Evolutionary conservation across 2,329 filamentous ascomycete genomes (phyloP).

Genomic region (Phialemoniopsis sp.): DNA sequence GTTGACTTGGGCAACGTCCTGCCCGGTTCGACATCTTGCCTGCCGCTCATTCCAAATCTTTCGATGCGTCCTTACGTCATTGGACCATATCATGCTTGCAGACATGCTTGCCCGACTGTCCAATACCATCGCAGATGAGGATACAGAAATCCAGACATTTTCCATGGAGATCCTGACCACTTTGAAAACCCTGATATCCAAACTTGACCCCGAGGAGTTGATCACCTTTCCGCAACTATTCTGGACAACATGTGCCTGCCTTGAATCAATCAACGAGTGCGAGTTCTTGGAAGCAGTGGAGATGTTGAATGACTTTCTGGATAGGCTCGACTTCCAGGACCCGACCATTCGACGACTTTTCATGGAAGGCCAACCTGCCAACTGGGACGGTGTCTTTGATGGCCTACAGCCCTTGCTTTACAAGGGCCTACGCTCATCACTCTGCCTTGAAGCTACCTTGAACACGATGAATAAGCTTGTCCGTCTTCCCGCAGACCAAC

Average conservation of each 20-base stretch:
- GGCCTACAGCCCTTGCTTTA: constrained; percentile 83
- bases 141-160: constrained; percentile 91
- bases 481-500: constrained; percentile 69
- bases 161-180: constrained; percentile 98
- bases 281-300: constrained; percentile 89
- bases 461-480: constrained; percentile 75
- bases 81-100: constrained; percentile 91
- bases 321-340: constrained; percentile 76
- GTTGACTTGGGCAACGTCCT: constrained; percentile 93
- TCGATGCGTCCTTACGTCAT: constrained; percentile 82
- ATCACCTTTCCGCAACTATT: constrained; percentile 92
- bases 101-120: constrained; percentile 95
- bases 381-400: constrained; percentile 87
- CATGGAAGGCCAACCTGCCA: constrained; percentile 72
- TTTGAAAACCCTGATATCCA: constrained; percentile 83
- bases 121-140: constrained; percentile 94
- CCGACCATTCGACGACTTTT: constrained; percentile 65
- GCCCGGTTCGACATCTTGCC: constrained; percentile 88
- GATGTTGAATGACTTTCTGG: constrained; percentile 84
- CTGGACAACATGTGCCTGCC: constrained; percentile 94
- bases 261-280: constrained; percentile 94
- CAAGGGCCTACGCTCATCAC: constrained; percentile 85
- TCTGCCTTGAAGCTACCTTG: constrained; percentile 75
- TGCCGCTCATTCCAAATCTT: constrained; percentile 98
- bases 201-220: constrained; percentile 74